These are phyloP conservation scores for Amauroascus niger DNA, from an alignment of 2,329 filamentous ascomycete genomes.

Conservation along the genomic window DNA sequence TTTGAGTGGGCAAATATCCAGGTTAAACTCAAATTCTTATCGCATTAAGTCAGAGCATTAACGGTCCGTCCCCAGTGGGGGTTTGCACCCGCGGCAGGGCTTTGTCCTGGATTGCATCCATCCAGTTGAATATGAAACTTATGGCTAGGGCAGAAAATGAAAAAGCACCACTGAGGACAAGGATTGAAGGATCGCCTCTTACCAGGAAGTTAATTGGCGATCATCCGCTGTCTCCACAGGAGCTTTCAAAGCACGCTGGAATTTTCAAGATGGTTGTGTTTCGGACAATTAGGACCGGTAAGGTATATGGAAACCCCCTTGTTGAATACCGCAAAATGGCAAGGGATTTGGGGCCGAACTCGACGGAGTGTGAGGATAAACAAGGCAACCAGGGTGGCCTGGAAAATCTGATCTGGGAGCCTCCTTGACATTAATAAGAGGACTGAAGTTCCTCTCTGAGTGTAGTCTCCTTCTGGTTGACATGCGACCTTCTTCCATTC, in stretches of 20 bases:
- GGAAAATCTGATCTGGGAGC: no score
- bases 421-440: no score
- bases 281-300: neutral
- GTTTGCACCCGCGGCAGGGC: no score
- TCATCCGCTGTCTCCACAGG: neutral
- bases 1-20: no score
- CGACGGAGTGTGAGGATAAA: no score
- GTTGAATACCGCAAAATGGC: neutral
- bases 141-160: neutral
- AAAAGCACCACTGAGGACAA: neutral
- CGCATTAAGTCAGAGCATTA: neutral
- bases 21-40: no score
- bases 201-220: neutral
- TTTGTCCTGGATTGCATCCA: neutral
- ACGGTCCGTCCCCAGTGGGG: neutral
- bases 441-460: no score
- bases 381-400: no score
- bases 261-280: neutral
- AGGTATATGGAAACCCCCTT: neutral
- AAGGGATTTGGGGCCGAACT: neutral
- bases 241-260: neutral
- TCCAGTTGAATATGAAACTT: neutral
- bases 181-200: neutral
- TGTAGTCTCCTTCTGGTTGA: no score
- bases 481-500: no score